phyloP scores from a whole-genome alignment of 192 early-diverging fungal species.

The Gamsiella multidivaricata region DNA sequence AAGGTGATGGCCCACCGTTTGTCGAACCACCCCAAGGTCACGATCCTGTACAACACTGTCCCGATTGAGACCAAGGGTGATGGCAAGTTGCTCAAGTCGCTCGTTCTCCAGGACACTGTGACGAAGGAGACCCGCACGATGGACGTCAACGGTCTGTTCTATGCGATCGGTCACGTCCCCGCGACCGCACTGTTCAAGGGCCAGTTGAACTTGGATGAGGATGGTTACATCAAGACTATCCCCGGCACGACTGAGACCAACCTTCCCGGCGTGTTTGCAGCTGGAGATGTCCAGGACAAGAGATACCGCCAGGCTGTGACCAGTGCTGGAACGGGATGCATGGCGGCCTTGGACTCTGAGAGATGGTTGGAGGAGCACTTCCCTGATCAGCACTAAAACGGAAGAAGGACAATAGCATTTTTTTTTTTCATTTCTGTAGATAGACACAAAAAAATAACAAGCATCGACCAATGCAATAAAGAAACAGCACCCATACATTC shows the following conservation, averaged over 20 bases:
- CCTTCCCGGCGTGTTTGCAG: slow-evolving; percentile 94
- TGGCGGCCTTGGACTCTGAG: slow-evolving; percentile 97
- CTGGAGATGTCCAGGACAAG: slow-evolving; percentile 98
- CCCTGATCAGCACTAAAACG: slow-evolving; percentile 49
- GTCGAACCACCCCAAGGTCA: slow-evolving; percentile 88
- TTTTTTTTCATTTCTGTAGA: too few species aligned
- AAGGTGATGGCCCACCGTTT: slow-evolving; percentile 97
- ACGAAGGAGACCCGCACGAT: slow-evolving; percentile 74
- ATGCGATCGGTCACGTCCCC: slow-evolving; percentile 97
- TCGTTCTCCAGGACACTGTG: slow-evolving; percentile 83
- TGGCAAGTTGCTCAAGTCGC: slow-evolving; percentile 75
- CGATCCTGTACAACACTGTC: slow-evolving; percentile 90
- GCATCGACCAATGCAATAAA: not conserved
- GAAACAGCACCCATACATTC: not conserved
- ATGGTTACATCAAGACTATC: slow-evolving; percentile 88
- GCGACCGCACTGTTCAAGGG: slow-evolving; percentile 81
- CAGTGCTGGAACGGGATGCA: slow-evolving; percentile 96
- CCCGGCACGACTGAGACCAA: slow-evolving; percentile 87
- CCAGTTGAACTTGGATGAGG: slow-evolving; percentile 85
- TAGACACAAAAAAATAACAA: slow-evolving; percentile 12
- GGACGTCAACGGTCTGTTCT: slow-evolving; percentile 92
- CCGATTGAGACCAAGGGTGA: slow-evolving; percentile 91
- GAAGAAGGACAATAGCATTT: not conserved
- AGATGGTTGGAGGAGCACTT: slow-evolving; percentile 88
- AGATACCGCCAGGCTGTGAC: slow-evolving; percentile 98